Percentiles rank a stretch among this genome's conserved stretches.
Evolutionary conservation across 2,329 filamentous ascomycete genomes (phyloP).

Genomic region (Apiospora koreana): DNA sequence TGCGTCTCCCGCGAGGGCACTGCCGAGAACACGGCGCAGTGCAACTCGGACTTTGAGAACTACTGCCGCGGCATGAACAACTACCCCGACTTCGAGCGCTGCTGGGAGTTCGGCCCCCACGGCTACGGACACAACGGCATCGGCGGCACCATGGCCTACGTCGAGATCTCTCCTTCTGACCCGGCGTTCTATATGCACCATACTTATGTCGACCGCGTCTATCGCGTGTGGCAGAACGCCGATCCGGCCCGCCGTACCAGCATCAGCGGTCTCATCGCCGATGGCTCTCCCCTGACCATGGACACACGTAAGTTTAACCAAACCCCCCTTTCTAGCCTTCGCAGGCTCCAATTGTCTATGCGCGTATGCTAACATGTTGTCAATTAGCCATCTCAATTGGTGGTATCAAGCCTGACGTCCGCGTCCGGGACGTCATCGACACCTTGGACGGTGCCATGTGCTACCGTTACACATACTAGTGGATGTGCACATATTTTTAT

Average conservation of each 20-base stretch:
- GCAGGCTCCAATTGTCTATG: neutral
- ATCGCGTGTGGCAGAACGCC: slow-evolving; percentile 22
- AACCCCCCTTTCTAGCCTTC: neutral
- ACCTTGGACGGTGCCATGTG: slow-evolving; percentile 12
- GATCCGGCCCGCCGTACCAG: slow-evolving; percentile 27
- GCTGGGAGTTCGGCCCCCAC: slow-evolving; percentile 28
- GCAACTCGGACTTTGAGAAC: slow-evolving; percentile 18
- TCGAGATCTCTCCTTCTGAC: slow-evolving; percentile 31
- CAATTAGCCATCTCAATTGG: neutral
- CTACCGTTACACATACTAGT: slow-evolving; percentile 15
- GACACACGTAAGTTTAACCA: slow-evolving; percentile 7
- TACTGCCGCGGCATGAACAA: slow-evolving; percentile 16
- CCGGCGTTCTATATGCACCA: slow-evolving; percentile 27
- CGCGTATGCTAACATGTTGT: slow-evolving; percentile 2
- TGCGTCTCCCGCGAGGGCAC: slow-evolving; percentile 34
- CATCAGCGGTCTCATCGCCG: slow-evolving; percentile 19
- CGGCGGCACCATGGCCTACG: slow-evolving; percentile 32
- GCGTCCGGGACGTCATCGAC: slow-evolving; percentile 8
- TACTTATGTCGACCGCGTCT: slow-evolving; percentile 11
- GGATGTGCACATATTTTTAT: neutral
- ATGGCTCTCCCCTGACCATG: slow-evolving; percentile 10
- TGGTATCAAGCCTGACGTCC: slow-evolving; percentile 12
- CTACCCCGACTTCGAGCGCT: slow-evolving; percentile 15
- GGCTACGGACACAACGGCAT: slow-evolving; percentile 35
- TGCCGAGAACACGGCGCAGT: slow-evolving; percentile 28